Evolutionary conservation across 352 stramenopile species (phyloP).

Genomic region (Globisporangium mamillatum): DNA sequence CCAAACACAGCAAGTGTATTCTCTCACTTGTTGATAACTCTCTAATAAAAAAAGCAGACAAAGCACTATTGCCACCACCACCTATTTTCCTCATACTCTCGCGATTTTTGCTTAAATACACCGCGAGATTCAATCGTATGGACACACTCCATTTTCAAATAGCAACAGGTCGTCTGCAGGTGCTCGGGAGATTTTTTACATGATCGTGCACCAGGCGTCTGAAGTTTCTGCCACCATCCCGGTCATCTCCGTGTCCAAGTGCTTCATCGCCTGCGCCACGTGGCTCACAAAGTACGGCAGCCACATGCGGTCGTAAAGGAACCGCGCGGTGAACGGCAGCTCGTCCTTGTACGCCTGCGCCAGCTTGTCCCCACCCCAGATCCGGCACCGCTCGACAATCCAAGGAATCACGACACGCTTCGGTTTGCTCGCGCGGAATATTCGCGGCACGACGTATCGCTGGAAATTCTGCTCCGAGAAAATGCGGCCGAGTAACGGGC

Average conservation of each 20-base stretch:
- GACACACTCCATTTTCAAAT: conserved; percentile 3
- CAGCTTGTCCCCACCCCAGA: conserved; percentile 63
- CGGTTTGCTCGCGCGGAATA: conserved; percentile 59
- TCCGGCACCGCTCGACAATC: conserved; percentile 74
- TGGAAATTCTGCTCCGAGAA: conserved; percentile 76
- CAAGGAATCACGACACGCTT: conserved; percentile 75
- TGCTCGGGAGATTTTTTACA: conserved; percentile 23
- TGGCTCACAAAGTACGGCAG: conserved; percentile 67
- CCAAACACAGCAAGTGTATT: neutral
- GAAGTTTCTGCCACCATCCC: conserved; percentile 28
- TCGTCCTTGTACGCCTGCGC: conserved; percentile 68
- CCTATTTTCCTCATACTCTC: neutral
- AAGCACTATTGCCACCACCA: neutral
- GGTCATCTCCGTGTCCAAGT: conserved; percentile 43
- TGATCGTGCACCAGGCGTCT: conserved; percentile 65
- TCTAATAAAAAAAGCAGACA: conserved; percentile 9
- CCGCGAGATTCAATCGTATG: conserved; percentile 4
- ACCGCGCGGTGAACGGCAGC: conserved; percentile 66
- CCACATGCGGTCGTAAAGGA: conserved; percentile 81
- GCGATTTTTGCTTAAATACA: conserved; percentile 14
- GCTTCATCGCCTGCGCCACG: conserved; percentile 71
- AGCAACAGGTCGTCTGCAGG: neutral
- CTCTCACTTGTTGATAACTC: neutral
- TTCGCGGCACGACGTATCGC: conserved; percentile 69
- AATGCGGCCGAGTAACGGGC: conserved; percentile 51